Base-by-base conservation (phyloP, 2,329 filamentous ascomycete species). In the Sarocladiaceae sp. region DNA sequence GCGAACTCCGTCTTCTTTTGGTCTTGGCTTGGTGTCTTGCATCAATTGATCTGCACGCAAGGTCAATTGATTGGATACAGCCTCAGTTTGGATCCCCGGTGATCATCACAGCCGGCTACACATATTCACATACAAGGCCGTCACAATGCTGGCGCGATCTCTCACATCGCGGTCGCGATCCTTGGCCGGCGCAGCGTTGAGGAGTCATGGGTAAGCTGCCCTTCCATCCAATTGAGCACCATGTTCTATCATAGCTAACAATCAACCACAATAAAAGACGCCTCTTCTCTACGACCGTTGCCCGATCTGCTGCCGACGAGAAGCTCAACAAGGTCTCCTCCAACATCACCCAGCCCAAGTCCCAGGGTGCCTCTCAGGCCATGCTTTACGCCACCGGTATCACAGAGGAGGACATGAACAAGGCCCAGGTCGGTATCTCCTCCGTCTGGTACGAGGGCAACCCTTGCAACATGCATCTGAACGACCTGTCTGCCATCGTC, bases 391-490 rank as follows among this genome's bases (percentile, higher is more conserved):
- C 88, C 54, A 96, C 91, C 1, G 94, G 94, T 44, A 73, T 98
- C 57, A 80, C 71, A 33, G 87, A 95, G 60, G 76, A 77, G 46
- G 90, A 95, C 66, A 87, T 97, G 83, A 83, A 85, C 72, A 98
- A 97, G 73, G 85, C 93, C 20, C 94, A 98, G 72, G 84, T 98
- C 55, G 93, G 93, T 54, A 97, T 98, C 62, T 95, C 91, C 33
- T 96, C 90, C 5, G 90, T 97, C 49, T 98, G 93, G 93, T 96
- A 91, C 69, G 85, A 88, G 55, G 93, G 93, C 47, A 98, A 98
- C 70, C 93, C 93, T 20, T 98, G 93, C 75, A 98, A 98, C 71
- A 98, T 96, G 91, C 93, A 98, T 67, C 73, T 98, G 50, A 76
- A 98, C 66, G 87, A 94, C 59, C 79, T 98, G 49, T 95, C 87